A percentile compares a stretch with the other conserved stretches of the same genome.
Conservation (phyloP, 108 stramenopile species). For the Nannochloropsis salina region DNA sequence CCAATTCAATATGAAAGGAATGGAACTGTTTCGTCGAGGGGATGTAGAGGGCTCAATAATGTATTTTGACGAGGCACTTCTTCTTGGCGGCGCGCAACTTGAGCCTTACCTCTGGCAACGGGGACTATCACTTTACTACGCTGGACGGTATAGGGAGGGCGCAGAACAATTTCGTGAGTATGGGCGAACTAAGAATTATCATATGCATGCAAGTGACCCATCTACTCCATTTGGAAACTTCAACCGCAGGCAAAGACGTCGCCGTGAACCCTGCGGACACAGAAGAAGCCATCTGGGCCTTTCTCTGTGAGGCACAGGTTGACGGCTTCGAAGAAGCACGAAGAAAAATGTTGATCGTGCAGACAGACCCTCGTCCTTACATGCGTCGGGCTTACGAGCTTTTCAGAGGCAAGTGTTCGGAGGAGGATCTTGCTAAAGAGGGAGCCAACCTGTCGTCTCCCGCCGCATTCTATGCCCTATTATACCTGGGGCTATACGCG, state of each 20-base stretch:
- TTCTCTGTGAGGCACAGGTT: conserved; percentile 32
- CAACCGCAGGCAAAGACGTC: not conserved
- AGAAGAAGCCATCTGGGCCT: conserved; percentile 45
- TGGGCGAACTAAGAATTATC: not conserved
- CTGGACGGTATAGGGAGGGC: conserved; percentile 26
- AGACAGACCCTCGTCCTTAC: conserved; percentile 25
- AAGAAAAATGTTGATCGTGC: conserved; percentile 24
- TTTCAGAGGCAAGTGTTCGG: conserved; percentile 28
- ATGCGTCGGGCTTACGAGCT: conserved; percentile 42
- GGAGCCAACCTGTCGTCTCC: not conserved
- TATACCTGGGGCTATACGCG: conserved; percentile 41
- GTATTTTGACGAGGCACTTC: conserved; percentile 41
- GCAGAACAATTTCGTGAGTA: conserved; percentile 24
- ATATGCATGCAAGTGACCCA: too few species aligned
- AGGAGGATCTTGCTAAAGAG: conserved; percentile 36
- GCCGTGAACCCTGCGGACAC: conserved; percentile 46
- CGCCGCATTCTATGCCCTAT: conserved; percentile 36
- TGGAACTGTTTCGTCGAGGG: conserved; percentile 25
- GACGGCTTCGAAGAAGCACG: conserved; percentile 34
- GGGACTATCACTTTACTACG: conserved; percentile 39
- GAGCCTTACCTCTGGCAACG: conserved; percentile 44
- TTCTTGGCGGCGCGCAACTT: conserved; percentile 21
- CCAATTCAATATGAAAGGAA: not conserved
- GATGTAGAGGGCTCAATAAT: conserved; percentile 23
- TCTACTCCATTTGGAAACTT: too few species aligned